These are phyloP conservation scores for Sungouiozyma intestinalis DNA, from an alignment of 805 yeast genomes.

Conservation along the genomic window DNA sequence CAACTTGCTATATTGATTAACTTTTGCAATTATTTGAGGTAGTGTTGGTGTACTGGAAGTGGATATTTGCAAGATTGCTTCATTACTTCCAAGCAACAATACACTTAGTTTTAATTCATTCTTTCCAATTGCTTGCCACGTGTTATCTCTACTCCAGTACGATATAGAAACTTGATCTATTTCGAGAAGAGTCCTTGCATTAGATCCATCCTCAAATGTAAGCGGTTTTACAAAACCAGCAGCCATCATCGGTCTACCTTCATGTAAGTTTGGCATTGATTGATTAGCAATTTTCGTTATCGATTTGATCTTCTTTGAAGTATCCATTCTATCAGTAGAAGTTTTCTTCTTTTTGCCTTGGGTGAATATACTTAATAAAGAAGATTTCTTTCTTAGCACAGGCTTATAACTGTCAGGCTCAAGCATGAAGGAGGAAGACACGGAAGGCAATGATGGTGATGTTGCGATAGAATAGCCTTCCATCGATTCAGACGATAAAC, in stretches of 20 bases:
- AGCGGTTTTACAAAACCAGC: background rate
- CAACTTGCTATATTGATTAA: constrained; percentile 16
- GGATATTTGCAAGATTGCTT: constrained; percentile 8
- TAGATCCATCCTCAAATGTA: background rate
- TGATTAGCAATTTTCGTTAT: constrained; percentile 1
- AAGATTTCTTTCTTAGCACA: constrained; percentile 9
- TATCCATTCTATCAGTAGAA: constrained; percentile 6
- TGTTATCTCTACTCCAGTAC: constrained; percentile 14
- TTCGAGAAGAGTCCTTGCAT: constrained; percentile 8
- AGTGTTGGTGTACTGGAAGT: constrained; percentile 5
- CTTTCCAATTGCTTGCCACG: constrained; percentile 16
- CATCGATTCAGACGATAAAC: constrained; percentile 11
- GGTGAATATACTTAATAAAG: constrained; percentile 21
- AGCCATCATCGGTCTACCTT: background rate
- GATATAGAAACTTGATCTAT: constrained; percentile 12
- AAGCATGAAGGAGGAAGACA: constrained; percentile 11
- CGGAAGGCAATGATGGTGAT: background rate
- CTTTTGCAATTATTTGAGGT: constrained; percentile 10
- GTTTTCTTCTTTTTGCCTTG: constrained; percentile 12
- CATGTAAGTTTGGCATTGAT: background rate
- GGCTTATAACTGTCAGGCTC: constrained; percentile 15
- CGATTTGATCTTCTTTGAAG: constrained; percentile 1
- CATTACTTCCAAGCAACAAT: constrained; percentile 3
- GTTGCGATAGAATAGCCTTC: background rate
- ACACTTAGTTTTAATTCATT: constrained; percentile 6